phyloP scores from a whole-genome alignment of 75 land plant species.

The Picea sitchensis region DNA sequence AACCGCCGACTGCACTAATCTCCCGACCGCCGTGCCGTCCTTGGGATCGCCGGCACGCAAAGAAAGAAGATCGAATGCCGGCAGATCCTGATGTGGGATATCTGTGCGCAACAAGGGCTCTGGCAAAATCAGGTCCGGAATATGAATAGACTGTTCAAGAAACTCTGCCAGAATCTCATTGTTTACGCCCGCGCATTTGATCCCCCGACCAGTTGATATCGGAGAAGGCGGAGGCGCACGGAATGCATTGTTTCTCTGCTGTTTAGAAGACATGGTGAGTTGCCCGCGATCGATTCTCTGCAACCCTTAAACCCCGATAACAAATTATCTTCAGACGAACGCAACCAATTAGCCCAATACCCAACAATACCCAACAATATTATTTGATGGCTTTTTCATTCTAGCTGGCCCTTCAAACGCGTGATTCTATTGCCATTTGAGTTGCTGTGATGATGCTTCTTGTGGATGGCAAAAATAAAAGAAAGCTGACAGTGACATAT shows the following conservation, averaged over 20 bases:
- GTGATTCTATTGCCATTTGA: too few relatives aligned
- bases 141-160: slow-evolving; percentile 29
- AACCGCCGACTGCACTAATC: slow-evolving; percentile 13
- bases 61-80: slow-evolving; percentile 1
- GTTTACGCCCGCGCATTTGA: slow-evolving; percentile 22
- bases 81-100: slow-evolving; percentile 10
- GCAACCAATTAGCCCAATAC: too few relatives aligned
- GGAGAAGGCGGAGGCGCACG: slow-evolving; percentile 55
- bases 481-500: too few relatives aligned
- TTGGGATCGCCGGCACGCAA: not conserved
- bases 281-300: too few relatives aligned
- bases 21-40: not conserved
- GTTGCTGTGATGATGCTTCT: too few relatives aligned
- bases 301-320: too few relatives aligned
- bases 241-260: not conserved
- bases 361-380: too few relatives aligned
- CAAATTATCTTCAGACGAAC: too few relatives aligned
- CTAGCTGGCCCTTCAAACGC: too few relatives aligned
- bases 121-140: slow-evolving; percentile 39
- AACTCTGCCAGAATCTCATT: slow-evolving; percentile 38
- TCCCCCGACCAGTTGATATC: slow-evolving; percentile 22
- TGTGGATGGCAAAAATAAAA: too few relatives aligned
- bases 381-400: too few relatives aligned
- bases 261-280: too few relatives aligned
- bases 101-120: slow-evolving; percentile 23